Evolutionary conservation across 2,329 filamentous ascomycete genomes (phyloP).

Genomic region (Ophiostoma novo-ulmi): DNA sequence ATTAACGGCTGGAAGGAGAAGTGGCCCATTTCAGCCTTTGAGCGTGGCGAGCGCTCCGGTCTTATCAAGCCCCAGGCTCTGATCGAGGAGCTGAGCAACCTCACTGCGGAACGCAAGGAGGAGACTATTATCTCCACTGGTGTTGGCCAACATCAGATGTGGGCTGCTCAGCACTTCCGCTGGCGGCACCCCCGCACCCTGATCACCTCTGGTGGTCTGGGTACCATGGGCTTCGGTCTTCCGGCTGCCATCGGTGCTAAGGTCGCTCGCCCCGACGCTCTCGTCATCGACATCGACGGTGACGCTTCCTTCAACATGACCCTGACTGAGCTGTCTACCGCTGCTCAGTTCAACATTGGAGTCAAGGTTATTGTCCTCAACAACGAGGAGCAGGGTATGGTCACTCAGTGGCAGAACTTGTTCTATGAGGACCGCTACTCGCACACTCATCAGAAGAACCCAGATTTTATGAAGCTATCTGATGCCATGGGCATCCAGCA

Average conservation of each 20-base stretch:
- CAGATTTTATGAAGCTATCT: constrained; percentile 90
- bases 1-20: constrained; percentile 87
- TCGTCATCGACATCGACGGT: constrained; percentile 94
- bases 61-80: constrained; percentile 92
- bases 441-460: constrained; percentile 90
- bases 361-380: constrained; percentile 93
- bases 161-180: constrained; percentile 92
- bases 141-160: constrained; percentile 99
- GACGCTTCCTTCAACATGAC: constrained; percentile 99
- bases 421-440: constrained; percentile 93
- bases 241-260: constrained; percentile 94
- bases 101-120: constrained; percentile 75
- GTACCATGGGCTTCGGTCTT: constrained; percentile 93
- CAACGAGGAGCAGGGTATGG: constrained; percentile 98
- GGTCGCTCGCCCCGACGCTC: constrained; percentile 67
- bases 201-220: constrained; percentile 93
- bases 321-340: constrained; percentile 87
- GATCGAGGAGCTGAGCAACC: constrained; percentile 81
- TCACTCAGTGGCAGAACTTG: constrained; percentile 96
- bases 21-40: constrained; percentile 79
- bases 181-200: constrained; percentile 89
- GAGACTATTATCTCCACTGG: constrained; percentile 86
- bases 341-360: constrained; percentile 91
- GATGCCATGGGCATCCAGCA: constrained; percentile 86
- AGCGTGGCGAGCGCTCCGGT: constrained; percentile 67